Percentiles rank a stretch among this genome's conserved stretches.
These are phyloP conservation scores for Hymenoscyphus linearis DNA, from an alignment of 2,329 filamentous ascomycete genomes.

Conservation along the genomic window DNA sequence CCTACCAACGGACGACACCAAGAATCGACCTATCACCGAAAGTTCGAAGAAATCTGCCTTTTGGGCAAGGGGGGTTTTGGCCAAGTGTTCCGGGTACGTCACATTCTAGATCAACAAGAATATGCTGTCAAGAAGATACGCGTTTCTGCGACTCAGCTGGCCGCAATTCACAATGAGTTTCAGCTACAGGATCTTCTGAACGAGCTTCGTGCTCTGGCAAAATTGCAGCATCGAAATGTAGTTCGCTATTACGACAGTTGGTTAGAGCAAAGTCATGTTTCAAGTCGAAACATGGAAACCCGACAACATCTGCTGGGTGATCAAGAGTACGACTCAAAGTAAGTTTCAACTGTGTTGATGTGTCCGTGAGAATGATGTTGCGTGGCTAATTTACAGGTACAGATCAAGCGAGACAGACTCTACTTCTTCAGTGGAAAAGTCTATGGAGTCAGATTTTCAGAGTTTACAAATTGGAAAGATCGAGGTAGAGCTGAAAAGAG, in stretches of 20 bases:
- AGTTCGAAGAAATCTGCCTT: conserved; percentile 46
- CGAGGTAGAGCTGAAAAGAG: conserved; percentile 6
- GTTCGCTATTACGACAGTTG: conserved; percentile 62
- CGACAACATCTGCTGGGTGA: not conserved
- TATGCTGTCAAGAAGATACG: conserved; percentile 65
- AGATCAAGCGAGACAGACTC: not conserved
- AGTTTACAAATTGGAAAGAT: conserved; percentile 1
- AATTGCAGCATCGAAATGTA: conserved; percentile 59
- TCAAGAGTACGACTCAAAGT: conserved; percentile 2
- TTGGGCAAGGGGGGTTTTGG: conserved; percentile 63
- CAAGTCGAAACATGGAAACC: not conserved
- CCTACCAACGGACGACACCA: not conserved
- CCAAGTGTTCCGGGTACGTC: conserved; percentile 55
- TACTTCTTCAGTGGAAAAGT: not conserved
- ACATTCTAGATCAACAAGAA: conserved; percentile 54
- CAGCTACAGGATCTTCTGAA: conserved; percentile 40
- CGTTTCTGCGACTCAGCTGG: conserved; percentile 36
- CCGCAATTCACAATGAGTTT: conserved; percentile 37
- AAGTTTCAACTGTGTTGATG: not conserved
- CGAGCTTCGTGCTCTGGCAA: conserved; percentile 47
- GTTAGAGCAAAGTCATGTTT: conserved; percentile 44
- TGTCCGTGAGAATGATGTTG: not conserved
- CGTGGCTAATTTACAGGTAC: not conserved
- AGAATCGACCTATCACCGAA: conserved; percentile 31
- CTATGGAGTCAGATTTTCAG: not conserved